Percentiles rank a stretch among this genome's conserved stretches.
phyloP scores from a whole-genome alignment of 805 yeast species.

The Candida maris region DNA sequence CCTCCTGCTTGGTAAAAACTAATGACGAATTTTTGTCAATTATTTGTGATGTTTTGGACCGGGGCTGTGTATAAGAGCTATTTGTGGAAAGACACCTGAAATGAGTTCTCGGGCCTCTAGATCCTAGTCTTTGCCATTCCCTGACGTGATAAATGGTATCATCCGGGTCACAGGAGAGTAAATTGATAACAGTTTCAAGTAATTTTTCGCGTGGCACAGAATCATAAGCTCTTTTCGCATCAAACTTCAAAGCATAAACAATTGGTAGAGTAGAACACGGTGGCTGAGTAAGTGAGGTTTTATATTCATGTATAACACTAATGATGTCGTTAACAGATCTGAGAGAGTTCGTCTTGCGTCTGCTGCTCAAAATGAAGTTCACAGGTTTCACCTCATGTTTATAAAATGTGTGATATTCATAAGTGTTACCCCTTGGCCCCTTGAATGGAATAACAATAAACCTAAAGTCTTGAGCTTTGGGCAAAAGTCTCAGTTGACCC shows the following conservation, averaged over 20 bases:
- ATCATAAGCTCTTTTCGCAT: conserved; percentile 75
- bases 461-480: conserved; percentile 59
- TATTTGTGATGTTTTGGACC: not conserved
- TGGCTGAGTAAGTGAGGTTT: conserved; percentile 18
- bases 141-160: conserved; percentile 9
- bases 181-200: conserved; percentile 10
- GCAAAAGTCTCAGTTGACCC: conserved; percentile 51
- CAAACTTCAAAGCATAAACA: conserved; percentile 63
- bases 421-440: conserved; percentile 32
- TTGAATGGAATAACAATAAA: conserved; percentile 53
- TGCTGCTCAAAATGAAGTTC: conserved; percentile 32
- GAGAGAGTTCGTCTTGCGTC: conserved; percentile 10
- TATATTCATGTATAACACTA: conserved; percentile 35
- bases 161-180: conserved; percentile 17
- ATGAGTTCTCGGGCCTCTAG: not conserved
- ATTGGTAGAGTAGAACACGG: conserved; percentile 29
- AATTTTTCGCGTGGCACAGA: conserved; percentile 48
- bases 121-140: not conserved
- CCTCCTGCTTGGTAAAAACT: conserved; percentile 38
- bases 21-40: conserved; percentile 16
- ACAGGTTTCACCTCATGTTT: conserved; percentile 43
- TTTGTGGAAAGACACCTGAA: not conserved
- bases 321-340: conserved; percentile 46
- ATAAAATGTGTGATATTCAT: conserved; percentile 33
- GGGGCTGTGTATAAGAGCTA: not conserved